These are phyloP conservation scores for Picea glauca DNA, from an alignment of 75 land plant genomes.

Conservation along the genomic window DNA sequence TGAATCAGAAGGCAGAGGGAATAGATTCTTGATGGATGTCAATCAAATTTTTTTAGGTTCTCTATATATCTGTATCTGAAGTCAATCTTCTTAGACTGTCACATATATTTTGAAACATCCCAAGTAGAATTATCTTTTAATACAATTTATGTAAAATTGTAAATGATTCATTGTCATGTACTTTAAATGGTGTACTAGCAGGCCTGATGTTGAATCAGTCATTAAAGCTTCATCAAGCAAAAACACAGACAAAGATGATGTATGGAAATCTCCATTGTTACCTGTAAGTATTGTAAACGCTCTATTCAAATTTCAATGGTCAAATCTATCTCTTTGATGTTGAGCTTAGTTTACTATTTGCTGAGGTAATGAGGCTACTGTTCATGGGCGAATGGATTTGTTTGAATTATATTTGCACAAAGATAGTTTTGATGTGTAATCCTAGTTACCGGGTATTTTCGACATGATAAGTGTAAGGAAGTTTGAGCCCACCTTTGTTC, in stretches of 20 bases:
- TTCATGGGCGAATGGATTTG: neutral
- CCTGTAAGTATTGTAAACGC: neutral
- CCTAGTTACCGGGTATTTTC: neutral
- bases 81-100: neutral
- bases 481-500: neutral
- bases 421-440: neutral
- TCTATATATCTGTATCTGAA: neutral
- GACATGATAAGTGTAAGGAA: neutral
- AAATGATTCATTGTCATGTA: neutral
- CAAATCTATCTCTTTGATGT: neutral
- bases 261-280: neutral
- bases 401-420: neutral
- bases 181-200: neutral
- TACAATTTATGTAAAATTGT: neutral
- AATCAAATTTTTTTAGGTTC: neutral
- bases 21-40: neutral
- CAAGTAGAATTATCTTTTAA: neutral
- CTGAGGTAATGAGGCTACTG: neutral
- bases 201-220: constrained; percentile 10
- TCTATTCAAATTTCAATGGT: too few species aligned
- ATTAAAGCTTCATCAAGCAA: constrained; percentile 1
- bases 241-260: constrained; percentile 2
- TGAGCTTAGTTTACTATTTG: neutral
- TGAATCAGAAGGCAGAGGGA: neutral
- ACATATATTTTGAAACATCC: neutral